A percentile compares a stretch with the other conserved stretches of the same genome.
These are phyloP conservation scores for Backusella luteola DNA, from an alignment of 192 early-diverging fungal species.

Conservation along the genomic window DNA sequence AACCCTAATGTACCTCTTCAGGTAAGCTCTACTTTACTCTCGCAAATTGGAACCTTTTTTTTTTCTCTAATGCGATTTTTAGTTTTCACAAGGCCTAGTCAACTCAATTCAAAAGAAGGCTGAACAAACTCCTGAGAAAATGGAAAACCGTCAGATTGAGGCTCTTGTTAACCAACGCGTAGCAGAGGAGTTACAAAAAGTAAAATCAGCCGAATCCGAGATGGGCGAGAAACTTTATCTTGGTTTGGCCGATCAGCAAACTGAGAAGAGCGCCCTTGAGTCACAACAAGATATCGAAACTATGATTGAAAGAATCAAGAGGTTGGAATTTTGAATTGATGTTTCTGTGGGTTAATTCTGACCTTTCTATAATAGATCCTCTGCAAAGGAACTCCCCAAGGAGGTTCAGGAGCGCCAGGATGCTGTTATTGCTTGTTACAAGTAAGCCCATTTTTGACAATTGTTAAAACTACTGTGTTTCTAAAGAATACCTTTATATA, in stretches of 20 bases:
- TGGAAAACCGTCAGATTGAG: conserved; percentile 22
- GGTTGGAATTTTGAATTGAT: not conserved
- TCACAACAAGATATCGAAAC: conserved; percentile 22
- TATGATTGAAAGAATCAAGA: conserved; percentile 26
- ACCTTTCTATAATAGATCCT: conserved; percentile 11
- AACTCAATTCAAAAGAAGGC: conserved; percentile 19
- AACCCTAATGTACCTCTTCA: conserved; percentile 21
- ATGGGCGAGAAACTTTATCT: not conserved
- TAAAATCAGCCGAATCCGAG: conserved; percentile 2
- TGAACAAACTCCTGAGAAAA: conserved; percentile 11
- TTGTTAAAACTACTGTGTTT: not conserved
- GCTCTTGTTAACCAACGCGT: conserved; percentile 28
- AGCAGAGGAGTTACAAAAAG: conserved; percentile 17
- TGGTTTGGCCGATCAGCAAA: conserved; percentile 6
- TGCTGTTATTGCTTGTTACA: conserved; percentile 27
- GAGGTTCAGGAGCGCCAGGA: conserved; percentile 20
- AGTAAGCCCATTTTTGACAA: not conserved
- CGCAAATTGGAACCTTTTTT: not conserved
- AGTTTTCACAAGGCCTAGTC: conserved; percentile 29
- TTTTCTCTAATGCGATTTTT: not conserved
- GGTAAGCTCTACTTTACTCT: not conserved
- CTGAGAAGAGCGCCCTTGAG: conserved; percentile 20
- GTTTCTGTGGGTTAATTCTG: not conserved
- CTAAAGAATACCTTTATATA: not conserved
- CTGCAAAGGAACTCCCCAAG: conserved; percentile 19